Base-by-base conservation (phyloP, 441 rosid genomes). In the Populus hybrid region DNA sequence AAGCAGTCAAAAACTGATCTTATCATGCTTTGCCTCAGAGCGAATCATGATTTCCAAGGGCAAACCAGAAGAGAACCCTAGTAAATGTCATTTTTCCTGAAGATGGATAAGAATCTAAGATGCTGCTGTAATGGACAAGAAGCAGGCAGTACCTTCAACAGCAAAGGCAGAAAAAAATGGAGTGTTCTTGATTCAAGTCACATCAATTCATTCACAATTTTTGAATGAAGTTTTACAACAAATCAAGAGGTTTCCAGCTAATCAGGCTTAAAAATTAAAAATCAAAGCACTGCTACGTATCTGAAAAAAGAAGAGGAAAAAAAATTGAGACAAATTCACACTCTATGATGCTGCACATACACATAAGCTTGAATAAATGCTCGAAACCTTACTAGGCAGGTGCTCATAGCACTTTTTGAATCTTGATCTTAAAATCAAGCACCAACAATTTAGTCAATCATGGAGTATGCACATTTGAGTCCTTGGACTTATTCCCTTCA, bases 401-500 rank as follows among this genome's bases (percentile, higher is more conserved):
- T 73, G 46, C 66, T n/a, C 57, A 9, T 3, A 16, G 38, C 32
- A 70, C 46, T 46, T 57, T 57, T 59, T 76, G 73, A 71, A 35
- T 78, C 38, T 71, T 68, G 70, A 26, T 63, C 68, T 23, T 63
- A 18, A 78, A 72, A 66, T 67, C 73, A 75, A 73, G 81, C 79
- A 42, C 75, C 78, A 67, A 57, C 75, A 42, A 21, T 73, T 42
- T 30, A 26, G 63, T 9, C 53, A 71, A 67, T 89, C 86, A 91
- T 7, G 93, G 95, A 9, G 93, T 89, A 86, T 87, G 92, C 84
- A 87, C 92, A 76, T 87, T 91, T 50, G 93, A 93, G 74, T 91
- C 92, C 79, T 93, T 91, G 18, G 90, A 87, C 81, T 89, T 94
- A 73, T 92, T 94, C 85, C 91, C 97, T 74, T 84, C 98, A 0